phyloP scores from a whole-genome alignment of 352 stramenopile species.

The Thraustochytrium striatum region DNA sequence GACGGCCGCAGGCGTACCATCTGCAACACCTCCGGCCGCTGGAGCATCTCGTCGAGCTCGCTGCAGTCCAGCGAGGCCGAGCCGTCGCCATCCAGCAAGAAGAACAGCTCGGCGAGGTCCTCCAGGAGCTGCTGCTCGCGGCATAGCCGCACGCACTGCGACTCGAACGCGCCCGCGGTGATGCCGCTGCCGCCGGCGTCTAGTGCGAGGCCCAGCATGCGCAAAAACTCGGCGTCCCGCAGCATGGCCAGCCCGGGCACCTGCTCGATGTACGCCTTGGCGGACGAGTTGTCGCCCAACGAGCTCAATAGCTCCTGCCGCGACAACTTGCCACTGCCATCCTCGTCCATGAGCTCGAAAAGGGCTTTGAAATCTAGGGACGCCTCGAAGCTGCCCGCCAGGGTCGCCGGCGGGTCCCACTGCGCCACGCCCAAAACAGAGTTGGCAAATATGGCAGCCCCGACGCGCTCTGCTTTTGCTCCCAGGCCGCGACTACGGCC shows the following conservation, averaged over 20 bases:
- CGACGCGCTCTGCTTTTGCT: not conserved
- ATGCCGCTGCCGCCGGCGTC: too few relatives aligned
- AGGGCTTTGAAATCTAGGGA: not conserved
- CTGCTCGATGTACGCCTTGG: not conserved
- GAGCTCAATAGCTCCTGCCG: not conserved
- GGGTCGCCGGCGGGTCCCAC: slow-evolving; percentile 10
- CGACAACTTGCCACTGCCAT: slow-evolving; percentile 4
- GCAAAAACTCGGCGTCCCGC: not conserved
- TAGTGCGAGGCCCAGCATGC: not conserved
- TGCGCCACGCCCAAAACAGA: slow-evolving; percentile 6
- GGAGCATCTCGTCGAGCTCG: not conserved
- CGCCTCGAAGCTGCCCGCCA: not conserved
- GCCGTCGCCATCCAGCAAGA: not conserved
- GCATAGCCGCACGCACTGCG: not conserved
- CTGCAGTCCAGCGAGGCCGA: not conserved
- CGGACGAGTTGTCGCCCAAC: not conserved
- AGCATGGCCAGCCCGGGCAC: not conserved
- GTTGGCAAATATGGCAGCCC: slow-evolving; percentile 24
- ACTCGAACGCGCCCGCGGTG: not conserved
- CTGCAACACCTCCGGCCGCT: not conserved
- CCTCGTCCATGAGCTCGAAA: not conserved
- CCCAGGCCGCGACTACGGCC: not conserved
- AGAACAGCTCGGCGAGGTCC: not conserved
- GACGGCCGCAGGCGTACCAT: not conserved
- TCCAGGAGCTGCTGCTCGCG: slow-evolving; percentile 8